Percentiles rank a stretch among this genome's conserved stretches.
Evolutionary conservation across 2,329 filamentous ascomycete genomes (phyloP).

Genomic region (Pezicula radicicola): DNA sequence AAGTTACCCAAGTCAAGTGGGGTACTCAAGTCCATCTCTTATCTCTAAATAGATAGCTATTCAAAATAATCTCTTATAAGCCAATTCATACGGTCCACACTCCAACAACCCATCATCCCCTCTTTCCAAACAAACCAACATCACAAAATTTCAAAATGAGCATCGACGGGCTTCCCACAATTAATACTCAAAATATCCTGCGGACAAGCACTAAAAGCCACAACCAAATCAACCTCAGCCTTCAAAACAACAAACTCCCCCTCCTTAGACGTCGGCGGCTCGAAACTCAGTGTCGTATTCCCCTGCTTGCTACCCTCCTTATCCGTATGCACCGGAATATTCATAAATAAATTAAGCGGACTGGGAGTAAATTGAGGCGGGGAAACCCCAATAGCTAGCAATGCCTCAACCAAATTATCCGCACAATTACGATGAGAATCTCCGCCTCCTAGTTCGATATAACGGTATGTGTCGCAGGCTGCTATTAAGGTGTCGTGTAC

Average conservation of each 20-base stretch:
- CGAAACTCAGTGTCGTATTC: slow-evolving; percentile 15
- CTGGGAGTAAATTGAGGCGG: slow-evolving; percentile 19
- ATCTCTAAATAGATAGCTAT: too few relatives aligned
- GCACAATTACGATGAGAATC: slow-evolving; percentile 19
- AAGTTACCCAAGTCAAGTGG: too few relatives aligned
- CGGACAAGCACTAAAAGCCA: slow-evolving; percentile 23
- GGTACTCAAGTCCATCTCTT: too few relatives aligned
- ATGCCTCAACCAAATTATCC: slow-evolving; percentile 20
- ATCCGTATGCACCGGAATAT: slow-evolving; percentile 22
- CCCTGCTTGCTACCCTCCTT: neutral
- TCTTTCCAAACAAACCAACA: neutral
- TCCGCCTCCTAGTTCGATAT: slow-evolving; percentile 16
- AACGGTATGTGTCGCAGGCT: slow-evolving; percentile 17
- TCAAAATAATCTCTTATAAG: too few relatives aligned
- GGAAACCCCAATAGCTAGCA: slow-evolving; percentile 13
- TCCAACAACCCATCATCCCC: too few relatives aligned
- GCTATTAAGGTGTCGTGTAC: slow-evolving; percentile 21
- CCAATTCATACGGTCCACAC: too few relatives aligned
- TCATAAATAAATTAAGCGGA: slow-evolving; percentile 22
- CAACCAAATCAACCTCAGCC: slow-evolving; percentile 18
- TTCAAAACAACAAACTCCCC: slow-evolving; percentile 17
- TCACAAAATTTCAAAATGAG: slow-evolving; percentile 17
- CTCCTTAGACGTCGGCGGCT: slow-evolving; percentile 15
- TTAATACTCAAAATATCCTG: slow-evolving; percentile 23
- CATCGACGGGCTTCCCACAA: slow-evolving; percentile 18